Evolutionary conservation across 2,329 filamentous ascomycete species (phyloP), one percentile per base, ranked within the genome.

Genomic region (Stagonosporopsis chrysanthemi): DNA sequence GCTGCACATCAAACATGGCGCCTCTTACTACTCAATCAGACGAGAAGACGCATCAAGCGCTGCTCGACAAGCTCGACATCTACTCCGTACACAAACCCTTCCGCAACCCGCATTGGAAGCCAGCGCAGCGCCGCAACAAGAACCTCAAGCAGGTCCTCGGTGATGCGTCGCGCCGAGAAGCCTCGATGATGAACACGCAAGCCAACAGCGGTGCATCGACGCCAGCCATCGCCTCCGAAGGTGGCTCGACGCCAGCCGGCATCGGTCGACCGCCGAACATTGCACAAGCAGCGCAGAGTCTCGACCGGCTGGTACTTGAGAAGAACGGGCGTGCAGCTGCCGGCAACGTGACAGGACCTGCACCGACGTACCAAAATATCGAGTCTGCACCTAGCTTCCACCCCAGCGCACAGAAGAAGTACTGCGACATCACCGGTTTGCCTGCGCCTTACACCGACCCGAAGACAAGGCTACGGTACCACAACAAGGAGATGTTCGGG

Each of bases 81-180:
- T 89, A 95, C 76, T 86, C 88, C 58, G 86, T 91, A 73, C 88
- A 88, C 69, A 96, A 96, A 80, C 90, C 88, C 71, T 99, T 97
- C 83, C 93, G 94, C 77, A 97, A 92, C 74, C 83, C 90, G 2
- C 81, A 87, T 75, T 99, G 95, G 95, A 92, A 91, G 73, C 92
- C 95, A 15, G 92, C 94, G 65, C 90, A 93, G 77, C 92, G 95
- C 48, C 91, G 95, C 78, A 99, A 99, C 86, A 99, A 99, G 83
- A 98, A 97, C 78, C 89, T 98, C 78, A 98, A 98, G 79, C 91
- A 96, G 69, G 95, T 99, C 61, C 84, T 99, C 60, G 90, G 92
- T 58, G 95, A 99, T 71, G 91, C 90, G 12, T 87, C 90, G 22
- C 89, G 92, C 67, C 91, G 90, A 73, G 94, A 98, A 81, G 91